Base-by-base conservation (phyloP, 139 green algal species). In the Dunaliella primolecta region DNA sequence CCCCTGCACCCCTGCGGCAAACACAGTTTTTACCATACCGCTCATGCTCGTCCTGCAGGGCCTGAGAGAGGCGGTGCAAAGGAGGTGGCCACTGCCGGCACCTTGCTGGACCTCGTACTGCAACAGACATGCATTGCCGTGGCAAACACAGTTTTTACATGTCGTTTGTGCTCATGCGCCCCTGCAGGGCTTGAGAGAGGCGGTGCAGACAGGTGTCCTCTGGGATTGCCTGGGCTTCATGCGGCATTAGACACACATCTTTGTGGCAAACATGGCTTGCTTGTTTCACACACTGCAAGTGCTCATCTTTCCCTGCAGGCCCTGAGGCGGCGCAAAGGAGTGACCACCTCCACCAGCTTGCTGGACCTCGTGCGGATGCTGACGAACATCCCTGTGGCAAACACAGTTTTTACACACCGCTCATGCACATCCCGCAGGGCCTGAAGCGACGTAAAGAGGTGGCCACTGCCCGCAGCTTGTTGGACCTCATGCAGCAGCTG, bases 281-380 rank as follows among this genome's bases (percentile, higher is more conserved):
- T n/a, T n/a, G n/a, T n/a, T n/a, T n/a, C n/a, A n/a, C n/a, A n/a
- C n/a, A n/a, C n/a, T n/a, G n/a, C n/a, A n/a, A n/a, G n/a, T n/a
- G n/a, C n/a, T n/a, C n/a, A n/a, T n/a, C n/a, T n/a, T n/a, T n/a
- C n/a, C 31, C 32, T 35, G 7, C 89, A 91, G 35, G 92, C 91
- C 2, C 88, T 99, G 64, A 74, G 91, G 84, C 84, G 89, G 25
- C 89, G 96, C 7, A 90, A 96, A 71, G 91, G 93, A 75, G 91
- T 92, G n/a, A 93, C 94, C 2, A 91, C 86, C 0, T 89, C 92
- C 24, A 89, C 93, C 1, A 90, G 81, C n/a, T 90, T 91, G 71
- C 92, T 98, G 29, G 95, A 98, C 87, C 91, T 98, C 0, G 90
- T 96, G 81, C 91, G 95, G 83, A 96, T 98, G 86, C 93, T 95